Percentiles rank a stretch among this genome's conserved stretches.
phyloP scores from a whole-genome alignment of 345 rosid species.

The Boechera stricta region DNA sequence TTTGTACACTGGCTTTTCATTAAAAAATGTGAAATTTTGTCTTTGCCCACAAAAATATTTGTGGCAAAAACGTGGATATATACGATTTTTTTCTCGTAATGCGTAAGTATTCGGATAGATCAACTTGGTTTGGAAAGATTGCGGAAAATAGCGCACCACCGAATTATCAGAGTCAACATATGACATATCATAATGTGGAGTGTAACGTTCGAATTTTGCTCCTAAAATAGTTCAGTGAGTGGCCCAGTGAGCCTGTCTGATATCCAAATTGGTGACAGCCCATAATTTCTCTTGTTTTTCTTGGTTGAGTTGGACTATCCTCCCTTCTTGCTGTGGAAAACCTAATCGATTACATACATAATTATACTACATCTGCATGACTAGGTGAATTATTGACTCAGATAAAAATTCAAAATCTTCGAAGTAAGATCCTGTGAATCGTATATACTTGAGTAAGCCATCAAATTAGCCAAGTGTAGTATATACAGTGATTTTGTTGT shows the following conservation, averaged over 20 bases:
- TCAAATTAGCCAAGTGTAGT: not conserved
- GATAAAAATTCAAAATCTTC: too few relatives aligned
- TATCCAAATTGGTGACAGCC: not conserved
- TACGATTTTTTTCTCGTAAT: too few relatives aligned
- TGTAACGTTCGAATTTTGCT: too few relatives aligned
- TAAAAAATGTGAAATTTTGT: too few relatives aligned
- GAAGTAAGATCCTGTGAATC: too few relatives aligned
- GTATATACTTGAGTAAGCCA: too few relatives aligned
- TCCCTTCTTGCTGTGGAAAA: not conserved
- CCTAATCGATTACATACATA: too few relatives aligned
- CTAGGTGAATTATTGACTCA: too few relatives aligned
- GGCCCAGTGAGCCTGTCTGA: conserved; percentile 1
- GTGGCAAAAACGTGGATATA: too few relatives aligned
- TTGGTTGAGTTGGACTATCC: not conserved
- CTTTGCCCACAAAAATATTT: too few relatives aligned
- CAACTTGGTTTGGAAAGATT: not conserved
- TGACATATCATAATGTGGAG: too few relatives aligned
- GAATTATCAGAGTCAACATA: not conserved
- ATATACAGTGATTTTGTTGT: not conserved
- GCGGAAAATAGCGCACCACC: not conserved
- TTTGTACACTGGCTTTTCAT: too few relatives aligned
- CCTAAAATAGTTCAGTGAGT: not conserved
- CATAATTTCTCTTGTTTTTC: not conserved
- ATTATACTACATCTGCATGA: not conserved
- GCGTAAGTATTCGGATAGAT: not conserved